A percentile compares a stretch with the other conserved stretches of the same genome.
Evolutionary conservation across 768 basidiomycete genomes (phyloP).

Genomic region (Glaciozyma martinii): DNA sequence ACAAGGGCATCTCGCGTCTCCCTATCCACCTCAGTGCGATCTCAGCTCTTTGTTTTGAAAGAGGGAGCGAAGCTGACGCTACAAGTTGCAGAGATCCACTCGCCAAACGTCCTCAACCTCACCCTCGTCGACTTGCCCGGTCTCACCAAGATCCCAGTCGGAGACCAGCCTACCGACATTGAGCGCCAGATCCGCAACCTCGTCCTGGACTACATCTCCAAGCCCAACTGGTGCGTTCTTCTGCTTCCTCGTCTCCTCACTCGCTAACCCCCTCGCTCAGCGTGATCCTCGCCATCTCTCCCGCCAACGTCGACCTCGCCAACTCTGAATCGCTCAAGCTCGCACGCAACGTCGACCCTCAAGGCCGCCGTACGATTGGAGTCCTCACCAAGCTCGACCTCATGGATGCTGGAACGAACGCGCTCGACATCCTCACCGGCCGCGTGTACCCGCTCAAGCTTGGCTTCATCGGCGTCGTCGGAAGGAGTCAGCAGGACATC

Average conservation of each 20-base stretch:
- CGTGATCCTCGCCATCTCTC: constrained; percentile 91
- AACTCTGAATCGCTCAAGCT: constrained; percentile 97
- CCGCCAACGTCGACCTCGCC: constrained; percentile 96
- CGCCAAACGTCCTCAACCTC: constrained; percentile 87
- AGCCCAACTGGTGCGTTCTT: constrained; percentile 73
- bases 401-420: constrained; percentile 99
- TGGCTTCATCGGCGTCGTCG: constrained; percentile 96
- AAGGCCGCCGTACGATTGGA: constrained; percentile 91
- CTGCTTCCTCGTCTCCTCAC: neutral
- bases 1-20: constrained; percentile 93
- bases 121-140: constrained; percentile 96
- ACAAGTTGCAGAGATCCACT: constrained; percentile 58
- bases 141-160: constrained; percentile 92
- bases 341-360: constrained; percentile 87
- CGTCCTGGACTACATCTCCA: constrained; percentile 91
- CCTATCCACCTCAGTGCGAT: constrained; percentile 67
- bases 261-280: constrained; percentile 41
- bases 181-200: constrained; percentile 90
- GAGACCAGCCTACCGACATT: constrained; percentile 85
- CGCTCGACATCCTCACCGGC: constrained; percentile 87
- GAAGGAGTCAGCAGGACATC: constrained; percentile 96
- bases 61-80: neutral
- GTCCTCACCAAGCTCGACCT: constrained; percentile 95
- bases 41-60: neutral
- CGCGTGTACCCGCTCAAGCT: constrained; percentile 96